Percentiles rank a stretch among this genome's conserved stretches.
Evolutionary conservation across 2,329 filamentous ascomycete species (phyloP).

Genomic region (Botryosphaeria dothidea): DNA sequence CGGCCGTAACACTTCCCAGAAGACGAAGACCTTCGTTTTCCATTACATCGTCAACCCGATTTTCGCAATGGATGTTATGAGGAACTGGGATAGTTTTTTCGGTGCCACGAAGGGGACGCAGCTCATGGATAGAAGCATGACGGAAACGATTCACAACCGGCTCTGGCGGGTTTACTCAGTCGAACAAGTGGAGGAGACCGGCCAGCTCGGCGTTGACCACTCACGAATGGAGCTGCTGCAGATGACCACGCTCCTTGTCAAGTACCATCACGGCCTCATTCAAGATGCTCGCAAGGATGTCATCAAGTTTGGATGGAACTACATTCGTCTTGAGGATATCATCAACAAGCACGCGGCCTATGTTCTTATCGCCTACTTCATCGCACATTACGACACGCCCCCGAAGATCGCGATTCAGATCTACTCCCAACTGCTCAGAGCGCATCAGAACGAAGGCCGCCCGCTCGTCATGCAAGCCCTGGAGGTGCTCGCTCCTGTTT

Average conservation of each 20-base stretch:
- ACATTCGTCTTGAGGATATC: conserved; percentile 95
- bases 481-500: conserved; percentile 90
- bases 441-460: conserved; percentile 92
- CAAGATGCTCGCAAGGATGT: conserved; percentile 95
- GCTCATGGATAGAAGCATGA: conserved; percentile 82
- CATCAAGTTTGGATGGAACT: conserved; percentile 99
- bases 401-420: conserved; percentile 95
- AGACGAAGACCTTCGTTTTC: conserved; percentile 89
- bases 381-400: conserved; percentile 93
- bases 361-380: conserved; percentile 96
- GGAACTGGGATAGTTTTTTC: conserved; percentile 64
- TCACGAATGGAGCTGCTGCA: conserved; percentile 95
- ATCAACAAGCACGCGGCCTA: conserved; percentile 99
- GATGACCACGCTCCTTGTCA: conserved; percentile 90
- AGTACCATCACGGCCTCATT: conserved; percentile 85
- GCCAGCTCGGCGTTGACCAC: conserved; percentile 87
- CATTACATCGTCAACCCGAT: conserved; percentile 94
- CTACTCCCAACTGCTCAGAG: conserved; percentile 85
- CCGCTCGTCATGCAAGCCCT: conserved; percentile 90
- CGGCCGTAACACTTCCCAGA: conserved; percentile 75
- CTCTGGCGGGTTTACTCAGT: conserved; percentile 68
- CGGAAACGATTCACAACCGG: conserved; percentile 86
- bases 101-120: conserved; percentile 64
- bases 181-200: conserved; percentile 78
- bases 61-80: conserved; percentile 92